A percentile compares a stretch with the other conserved stretches of the same genome.
phyloP scores from a whole-genome alignment of 805 yeast species.

The Saccharomycopsis capsularis region DNA sequence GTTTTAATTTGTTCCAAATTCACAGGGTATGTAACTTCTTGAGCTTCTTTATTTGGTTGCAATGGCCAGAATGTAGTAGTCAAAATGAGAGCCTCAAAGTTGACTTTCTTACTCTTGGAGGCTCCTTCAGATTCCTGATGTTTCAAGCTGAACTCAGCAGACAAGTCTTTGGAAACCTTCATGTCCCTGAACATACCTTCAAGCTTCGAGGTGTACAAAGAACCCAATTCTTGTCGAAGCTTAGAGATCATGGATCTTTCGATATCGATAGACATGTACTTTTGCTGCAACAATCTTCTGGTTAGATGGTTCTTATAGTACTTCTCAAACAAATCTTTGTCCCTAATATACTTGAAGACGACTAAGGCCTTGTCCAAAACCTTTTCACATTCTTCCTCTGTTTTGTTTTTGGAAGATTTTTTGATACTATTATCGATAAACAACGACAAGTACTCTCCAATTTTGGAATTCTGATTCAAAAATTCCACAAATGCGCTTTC shows the following conservation, averaged over 20 bases:
- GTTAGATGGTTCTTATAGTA: slow-evolving; percentile 84
- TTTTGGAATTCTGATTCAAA: slow-evolving; percentile 37
- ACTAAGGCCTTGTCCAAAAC: slow-evolving; percentile 49
- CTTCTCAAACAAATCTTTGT: slow-evolving; percentile 80
- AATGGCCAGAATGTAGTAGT: slow-evolving; percentile 68
- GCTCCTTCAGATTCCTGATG: not conserved
- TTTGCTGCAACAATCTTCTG: slow-evolving; percentile 55
- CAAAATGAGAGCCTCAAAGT: slow-evolving; percentile 45
- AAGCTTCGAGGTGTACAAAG: slow-evolving; percentile 68
- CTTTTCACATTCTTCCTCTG: slow-evolving; percentile 38
- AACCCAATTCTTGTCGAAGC: slow-evolving; percentile 70
- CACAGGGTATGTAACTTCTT: slow-evolving; percentile 22
- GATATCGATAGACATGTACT: slow-evolving; percentile 39
- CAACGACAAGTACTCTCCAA: slow-evolving; percentile 10
- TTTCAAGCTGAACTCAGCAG: slow-evolving; percentile 33
- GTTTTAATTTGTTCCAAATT: slow-evolving; percentile 35
- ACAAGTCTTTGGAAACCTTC: slow-evolving; percentile 45
- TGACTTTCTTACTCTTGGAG: slow-evolving; percentile 29
- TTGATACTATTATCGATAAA: slow-evolving; percentile 11
- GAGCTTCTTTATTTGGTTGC: slow-evolving; percentile 32
- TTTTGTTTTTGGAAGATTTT: slow-evolving; percentile 34
- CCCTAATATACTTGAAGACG: slow-evolving; percentile 62
- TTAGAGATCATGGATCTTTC: slow-evolving; percentile 64
- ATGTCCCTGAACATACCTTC: slow-evolving; percentile 87
- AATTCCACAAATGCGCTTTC: slow-evolving; percentile 57